Evolutionary conservation across 371 early-diverging fungal species (phyloP).

Genomic region (Encephalitozoon intestinalis): DNA sequence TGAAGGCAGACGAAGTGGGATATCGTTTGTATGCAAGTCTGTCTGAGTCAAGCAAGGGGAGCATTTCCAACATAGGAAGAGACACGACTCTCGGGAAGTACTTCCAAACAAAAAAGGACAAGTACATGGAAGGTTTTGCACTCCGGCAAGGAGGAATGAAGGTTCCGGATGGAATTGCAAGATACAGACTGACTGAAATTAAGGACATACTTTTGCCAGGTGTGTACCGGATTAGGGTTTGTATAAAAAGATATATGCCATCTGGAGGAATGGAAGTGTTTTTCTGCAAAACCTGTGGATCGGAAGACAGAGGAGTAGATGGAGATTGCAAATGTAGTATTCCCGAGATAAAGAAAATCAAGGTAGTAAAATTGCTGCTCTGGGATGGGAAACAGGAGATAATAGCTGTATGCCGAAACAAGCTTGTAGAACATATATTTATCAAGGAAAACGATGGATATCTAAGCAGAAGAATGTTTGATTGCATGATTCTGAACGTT

Average conservation of each 20-base stretch:
- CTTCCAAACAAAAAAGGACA: neutral
- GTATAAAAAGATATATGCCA: constrained; percentile 13
- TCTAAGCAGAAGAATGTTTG: neutral
- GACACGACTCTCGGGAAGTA: neutral
- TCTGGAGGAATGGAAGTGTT: neutral
- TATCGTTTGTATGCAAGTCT: neutral
- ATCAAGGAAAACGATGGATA: neutral
- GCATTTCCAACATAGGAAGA: neutral
- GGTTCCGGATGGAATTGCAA: neutral
- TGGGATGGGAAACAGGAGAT: neutral
- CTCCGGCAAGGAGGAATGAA: neutral
- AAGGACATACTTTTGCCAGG: neutral
- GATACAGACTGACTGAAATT: neutral
- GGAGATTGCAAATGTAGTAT: neutral
- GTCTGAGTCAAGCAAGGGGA: constrained; percentile 3
- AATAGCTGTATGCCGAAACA: neutral
- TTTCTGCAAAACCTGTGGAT: neutral
- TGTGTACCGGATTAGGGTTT: constrained; percentile 10
- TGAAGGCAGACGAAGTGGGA: neutral
- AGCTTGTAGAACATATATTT: neutral
- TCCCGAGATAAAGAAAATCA: neutral
- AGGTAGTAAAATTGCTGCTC: neutral
- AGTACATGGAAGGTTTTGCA: neutral
- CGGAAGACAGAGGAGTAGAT: neutral
- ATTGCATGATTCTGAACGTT: neutral